A percentile compares a stretch with the other conserved stretches of the same genome.
Evolutionary conservation across 441 rosid genomes (phyloP).

Genomic region (Capsella rubella): DNA sequence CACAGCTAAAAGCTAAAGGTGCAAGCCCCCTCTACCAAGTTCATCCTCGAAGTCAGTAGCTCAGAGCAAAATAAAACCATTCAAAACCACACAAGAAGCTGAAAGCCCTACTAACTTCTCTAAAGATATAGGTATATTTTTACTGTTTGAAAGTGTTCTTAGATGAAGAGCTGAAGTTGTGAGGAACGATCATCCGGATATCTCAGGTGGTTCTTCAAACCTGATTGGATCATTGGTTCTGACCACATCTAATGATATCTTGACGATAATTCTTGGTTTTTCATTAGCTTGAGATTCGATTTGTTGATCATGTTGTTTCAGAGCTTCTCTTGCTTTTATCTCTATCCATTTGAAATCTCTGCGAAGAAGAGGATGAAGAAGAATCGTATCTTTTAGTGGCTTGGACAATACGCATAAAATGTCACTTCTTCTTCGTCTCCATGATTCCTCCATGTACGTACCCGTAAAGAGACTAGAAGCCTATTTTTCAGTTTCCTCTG

Average conservation of each 20-base stretch:
- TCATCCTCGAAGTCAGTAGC: too few species aligned
- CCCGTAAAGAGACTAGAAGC: conserved; percentile 23
- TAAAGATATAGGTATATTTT: too few species aligned
- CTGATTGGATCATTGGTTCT: conserved; percentile 38
- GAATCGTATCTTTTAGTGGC: conserved; percentile 34
- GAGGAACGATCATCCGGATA: conserved; percentile 56
- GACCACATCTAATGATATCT: conserved; percentile 29
- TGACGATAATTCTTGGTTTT: conserved; percentile 58
- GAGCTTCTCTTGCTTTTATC: conserved; percentile 76
- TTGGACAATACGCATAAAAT: conserved; percentile 15
- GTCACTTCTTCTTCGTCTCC: conserved; percentile 34
- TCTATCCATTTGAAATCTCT: conserved; percentile 57
- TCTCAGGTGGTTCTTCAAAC: conserved; percentile 51
- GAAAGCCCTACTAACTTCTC: too few species aligned
- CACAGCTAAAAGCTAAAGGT: too few species aligned
- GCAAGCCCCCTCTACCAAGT: too few species aligned
- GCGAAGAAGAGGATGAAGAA: too few species aligned
- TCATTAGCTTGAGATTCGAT: conserved; percentile 69
- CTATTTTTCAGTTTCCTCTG: conserved; percentile 32
- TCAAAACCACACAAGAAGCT: too few species aligned
- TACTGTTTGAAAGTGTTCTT: too few species aligned
- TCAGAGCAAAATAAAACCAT: too few species aligned
- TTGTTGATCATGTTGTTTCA: conserved; percentile 76
- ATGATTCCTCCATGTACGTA: conserved; percentile 32
- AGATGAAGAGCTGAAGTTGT: conserved; percentile 33